These are phyloP conservation scores for Leccinum solheimii DNA, from an alignment of 1,284 basidiomycete species.

Conservation along the genomic window DNA sequence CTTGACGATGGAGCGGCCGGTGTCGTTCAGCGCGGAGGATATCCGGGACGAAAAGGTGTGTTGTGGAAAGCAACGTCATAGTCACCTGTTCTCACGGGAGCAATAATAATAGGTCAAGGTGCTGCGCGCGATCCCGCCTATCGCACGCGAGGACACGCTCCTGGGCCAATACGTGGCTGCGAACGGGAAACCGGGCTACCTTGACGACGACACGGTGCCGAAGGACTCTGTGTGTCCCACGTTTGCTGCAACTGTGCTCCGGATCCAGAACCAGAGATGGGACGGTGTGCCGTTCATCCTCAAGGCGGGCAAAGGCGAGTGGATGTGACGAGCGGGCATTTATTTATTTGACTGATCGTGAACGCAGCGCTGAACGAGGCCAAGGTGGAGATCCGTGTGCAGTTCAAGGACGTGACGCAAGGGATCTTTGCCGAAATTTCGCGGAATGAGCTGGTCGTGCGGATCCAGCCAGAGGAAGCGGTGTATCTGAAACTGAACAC, in stretches of 20 bases:
- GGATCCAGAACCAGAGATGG: conserved; percentile 94
- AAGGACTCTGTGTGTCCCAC: conserved; percentile 90
- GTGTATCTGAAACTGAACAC: conserved; percentile 95
- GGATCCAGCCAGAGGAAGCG: conserved; percentile 93
- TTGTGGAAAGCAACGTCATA: conserved; percentile 13
- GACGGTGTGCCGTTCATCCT: conserved; percentile 97
- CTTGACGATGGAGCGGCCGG: conserved; percentile 94
- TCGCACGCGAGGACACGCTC: conserved; percentile 75
- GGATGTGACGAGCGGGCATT: conserved; percentile 1
- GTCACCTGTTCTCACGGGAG: conserved; percentile 17
- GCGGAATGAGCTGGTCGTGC: conserved; percentile 92
- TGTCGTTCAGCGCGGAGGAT: conserved; percentile 95
- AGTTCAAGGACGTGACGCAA: conserved; percentile 94
- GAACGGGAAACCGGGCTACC: conserved; percentile 93
- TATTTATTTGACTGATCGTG: conserved; percentile 9
- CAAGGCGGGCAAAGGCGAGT: conserved; percentile 91
- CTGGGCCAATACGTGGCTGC: conserved; percentile 90
- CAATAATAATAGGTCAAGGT: conserved; percentile 78
- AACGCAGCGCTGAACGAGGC: conserved; percentile 86
- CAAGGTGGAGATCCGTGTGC: conserved; percentile 95
- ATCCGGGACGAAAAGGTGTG: conserved; percentile 94
- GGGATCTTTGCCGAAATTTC: conserved; percentile 96
- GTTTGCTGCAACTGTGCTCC: conserved; percentile 84
- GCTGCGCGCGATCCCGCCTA: conserved; percentile 83
- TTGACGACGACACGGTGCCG: conserved; percentile 93